These are phyloP conservation scores for Kazachstania sp. DNA, from an alignment of 1,139 yeast species.

Conservation along the genomic window DNA sequence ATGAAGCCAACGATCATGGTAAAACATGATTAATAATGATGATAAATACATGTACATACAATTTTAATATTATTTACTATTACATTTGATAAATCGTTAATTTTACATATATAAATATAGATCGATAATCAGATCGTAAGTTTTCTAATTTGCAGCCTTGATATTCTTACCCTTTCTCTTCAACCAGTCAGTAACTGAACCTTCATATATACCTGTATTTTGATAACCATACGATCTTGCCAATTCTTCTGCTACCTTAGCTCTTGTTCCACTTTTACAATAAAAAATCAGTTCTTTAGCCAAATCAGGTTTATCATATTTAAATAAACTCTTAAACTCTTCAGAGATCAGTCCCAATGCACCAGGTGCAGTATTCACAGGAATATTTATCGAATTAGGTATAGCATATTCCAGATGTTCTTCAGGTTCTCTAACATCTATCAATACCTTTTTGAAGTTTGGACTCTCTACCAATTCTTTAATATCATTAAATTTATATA, in stretches of 20 bases:
- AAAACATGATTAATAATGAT: too few relatives aligned
- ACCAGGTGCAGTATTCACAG: slow-evolving; percentile 89
- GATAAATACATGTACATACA: neutral
- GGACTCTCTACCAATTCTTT: slow-evolving; percentile 43
- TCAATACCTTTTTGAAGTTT: slow-evolving; percentile 41
- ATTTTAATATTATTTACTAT: neutral
- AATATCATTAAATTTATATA: slow-evolving; percentile 49
- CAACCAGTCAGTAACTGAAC: slow-evolving; percentile 84
- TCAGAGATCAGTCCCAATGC: slow-evolving; percentile 73
- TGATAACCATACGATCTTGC: slow-evolving; percentile 86
- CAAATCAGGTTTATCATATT: slow-evolving; percentile 68
- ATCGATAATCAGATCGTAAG: neutral
- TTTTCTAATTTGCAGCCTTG: slow-evolving; percentile 4
- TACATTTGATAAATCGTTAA: neutral
- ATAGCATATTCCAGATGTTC: slow-evolving; percentile 64
- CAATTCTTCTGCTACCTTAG: slow-evolving; percentile 83
- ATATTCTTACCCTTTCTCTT: slow-evolving; percentile 33
- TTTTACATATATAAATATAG: neutral
- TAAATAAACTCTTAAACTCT: slow-evolving; percentile 73
- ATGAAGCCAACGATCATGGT: too few relatives aligned
- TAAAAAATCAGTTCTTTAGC: slow-evolving; percentile 76
- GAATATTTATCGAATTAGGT: slow-evolving; percentile 80
- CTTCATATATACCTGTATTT: slow-evolving; percentile 68
- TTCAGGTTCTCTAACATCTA: slow-evolving; percentile 89
- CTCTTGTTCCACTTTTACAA: slow-evolving; percentile 89